These are phyloP conservation scores for Salix dunnii DNA, from an alignment of 345 rosid genomes.

Conservation along the genomic window DNA sequence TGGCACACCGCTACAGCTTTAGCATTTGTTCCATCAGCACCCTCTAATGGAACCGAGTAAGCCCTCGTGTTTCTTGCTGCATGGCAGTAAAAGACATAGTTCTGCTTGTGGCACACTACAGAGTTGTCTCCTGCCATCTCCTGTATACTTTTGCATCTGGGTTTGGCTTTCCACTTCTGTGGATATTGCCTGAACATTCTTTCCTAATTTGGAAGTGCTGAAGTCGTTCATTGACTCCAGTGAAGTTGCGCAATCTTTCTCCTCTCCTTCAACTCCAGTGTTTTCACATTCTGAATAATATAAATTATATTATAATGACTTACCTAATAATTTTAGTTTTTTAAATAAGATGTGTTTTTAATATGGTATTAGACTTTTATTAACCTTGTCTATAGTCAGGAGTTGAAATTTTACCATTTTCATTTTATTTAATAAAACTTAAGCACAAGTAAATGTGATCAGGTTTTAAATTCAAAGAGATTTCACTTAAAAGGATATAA, in stretches of 20 bases:
- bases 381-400: too few species aligned
- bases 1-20: slow-evolving; percentile 83
- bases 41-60: slow-evolving; percentile 55
- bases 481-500: too few species aligned
- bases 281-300: too few species aligned
- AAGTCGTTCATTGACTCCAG: slow-evolving; percentile 81
- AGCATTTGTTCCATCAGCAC: slow-evolving; percentile 54
- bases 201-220: slow-evolving; percentile 63
- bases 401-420: too few species aligned
- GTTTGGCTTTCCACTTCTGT: slow-evolving; percentile 53
- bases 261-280: slow-evolving; percentile 62
- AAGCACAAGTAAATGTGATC: too few species aligned
- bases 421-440: too few species aligned
- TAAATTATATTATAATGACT: too few species aligned
- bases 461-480: too few species aligned
- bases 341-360: too few species aligned
- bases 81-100: slow-evolving; percentile 78
- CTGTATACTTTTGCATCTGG: slow-evolving; percentile 45
- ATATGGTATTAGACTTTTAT: too few species aligned
- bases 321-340: too few species aligned
- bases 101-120: slow-evolving; percentile 81
- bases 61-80: slow-evolving; percentile 48
- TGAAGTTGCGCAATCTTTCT: slow-evolving; percentile 74
- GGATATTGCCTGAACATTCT: slow-evolving; percentile 45
- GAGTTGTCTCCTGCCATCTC: slow-evolving; percentile 40